Percentiles rank a stretch among this genome's conserved stretches.
These are phyloP conservation scores for Fusarium duplospermum DNA, from an alignment of 2,329 filamentous ascomycete species.

Conservation along the genomic window DNA sequence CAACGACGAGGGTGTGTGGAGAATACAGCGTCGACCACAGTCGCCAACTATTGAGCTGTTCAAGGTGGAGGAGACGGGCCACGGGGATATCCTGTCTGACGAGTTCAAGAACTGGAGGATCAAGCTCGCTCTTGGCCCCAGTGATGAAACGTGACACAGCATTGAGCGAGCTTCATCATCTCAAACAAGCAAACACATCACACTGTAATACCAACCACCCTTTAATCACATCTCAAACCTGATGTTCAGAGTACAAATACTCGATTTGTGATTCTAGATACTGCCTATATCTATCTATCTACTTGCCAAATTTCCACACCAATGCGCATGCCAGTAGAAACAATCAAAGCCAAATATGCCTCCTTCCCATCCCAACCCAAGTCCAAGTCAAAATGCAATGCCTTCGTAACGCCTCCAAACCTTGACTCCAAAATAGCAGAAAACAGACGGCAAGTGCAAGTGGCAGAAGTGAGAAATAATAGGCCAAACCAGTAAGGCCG, in stretches of 20 bases:
- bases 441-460: conserved; percentile 15
- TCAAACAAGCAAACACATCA: background rate
- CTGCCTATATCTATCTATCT: conserved; percentile 30
- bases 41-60: conserved; percentile 77
- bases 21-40: conserved; percentile 75
- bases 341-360: conserved; percentile 18
- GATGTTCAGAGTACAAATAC: background rate
- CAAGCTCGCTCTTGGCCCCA: conserved; percentile 58
- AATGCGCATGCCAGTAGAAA: conserved; percentile 7
- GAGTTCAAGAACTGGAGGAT: conserved; percentile 83
- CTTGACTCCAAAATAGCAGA: conserved; percentile 25
- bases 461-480: background rate
- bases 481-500: conserved; percentile 18
- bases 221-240: background rate
- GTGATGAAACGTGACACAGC: conserved; percentile 20
- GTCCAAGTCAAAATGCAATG: conserved; percentile 21
- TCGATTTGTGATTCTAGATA: conserved; percentile 15
- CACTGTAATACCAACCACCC: background rate
- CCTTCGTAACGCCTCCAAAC: conserved; percentile 25
- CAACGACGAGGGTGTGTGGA: conserved; percentile 82
- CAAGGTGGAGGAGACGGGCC: conserved; percentile 75
- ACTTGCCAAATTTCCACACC: conserved; percentile 1
- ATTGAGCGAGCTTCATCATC: background rate
- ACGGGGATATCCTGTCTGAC: conserved; percentile 80
- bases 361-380: conserved; percentile 20